These are phyloP conservation scores for Populus nigra DNA, from an alignment of 345 rosid genomes.

Conservation along the genomic window DNA sequence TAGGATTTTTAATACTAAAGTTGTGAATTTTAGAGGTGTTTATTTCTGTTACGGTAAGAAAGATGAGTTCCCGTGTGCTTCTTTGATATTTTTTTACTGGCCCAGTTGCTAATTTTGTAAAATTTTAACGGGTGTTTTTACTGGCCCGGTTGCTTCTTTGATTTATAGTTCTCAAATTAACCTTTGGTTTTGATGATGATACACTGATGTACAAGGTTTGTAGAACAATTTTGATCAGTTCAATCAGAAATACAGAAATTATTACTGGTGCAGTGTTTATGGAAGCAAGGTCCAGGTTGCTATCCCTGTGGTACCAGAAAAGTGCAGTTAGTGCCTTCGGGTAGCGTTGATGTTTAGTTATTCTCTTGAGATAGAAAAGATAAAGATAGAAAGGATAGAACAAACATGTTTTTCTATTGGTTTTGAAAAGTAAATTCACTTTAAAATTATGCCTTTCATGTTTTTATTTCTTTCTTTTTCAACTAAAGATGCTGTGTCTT, in stretches of 20 bases:
- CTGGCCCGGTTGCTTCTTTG: too few species aligned
- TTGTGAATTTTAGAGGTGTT: not conserved
- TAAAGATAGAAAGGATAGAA: too few species aligned
- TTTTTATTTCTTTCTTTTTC: too few species aligned
- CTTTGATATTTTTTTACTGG: not conserved
- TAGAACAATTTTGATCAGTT: not conserved
- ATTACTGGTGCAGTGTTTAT: not conserved
- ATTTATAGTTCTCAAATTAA: not conserved
- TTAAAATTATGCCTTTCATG: too few species aligned
- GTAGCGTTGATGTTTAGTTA: too few species aligned
- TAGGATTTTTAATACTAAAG: not conserved
- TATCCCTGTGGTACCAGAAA: too few species aligned
- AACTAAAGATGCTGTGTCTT: too few species aligned
- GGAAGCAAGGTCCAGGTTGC: too few species aligned
- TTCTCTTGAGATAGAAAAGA: too few species aligned
- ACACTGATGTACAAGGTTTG: not conserved
- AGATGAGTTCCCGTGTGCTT: not conserved
- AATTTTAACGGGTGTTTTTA: not conserved
- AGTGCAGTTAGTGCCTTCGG: too few species aligned
- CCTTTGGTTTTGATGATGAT: not conserved
- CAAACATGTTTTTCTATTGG: too few species aligned
- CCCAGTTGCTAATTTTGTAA: not conserved
- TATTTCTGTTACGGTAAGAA: not conserved
- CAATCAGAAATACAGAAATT: slow-evolving; percentile 2
- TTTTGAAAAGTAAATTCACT: too few species aligned